Percentiles rank a stretch among this genome's conserved stretches.
Evolutionary conservation across 2,329 filamentous ascomycete species (phyloP).

Genomic region (Trichoderma sp.): DNA sequence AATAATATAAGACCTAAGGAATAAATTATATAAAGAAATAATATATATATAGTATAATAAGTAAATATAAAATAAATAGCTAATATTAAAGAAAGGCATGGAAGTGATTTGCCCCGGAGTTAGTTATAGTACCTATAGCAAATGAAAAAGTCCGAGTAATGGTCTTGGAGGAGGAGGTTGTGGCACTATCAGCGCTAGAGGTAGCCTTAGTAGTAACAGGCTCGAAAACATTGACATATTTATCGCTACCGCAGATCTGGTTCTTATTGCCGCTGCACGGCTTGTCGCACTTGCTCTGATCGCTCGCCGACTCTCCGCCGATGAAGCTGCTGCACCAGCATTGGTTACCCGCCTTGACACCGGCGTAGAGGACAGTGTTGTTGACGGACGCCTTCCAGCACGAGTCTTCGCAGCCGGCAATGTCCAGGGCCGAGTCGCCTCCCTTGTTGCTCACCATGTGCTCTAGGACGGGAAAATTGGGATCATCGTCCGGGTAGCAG

Average conservation of each 20-base stretch:
- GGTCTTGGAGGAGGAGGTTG: background rate
- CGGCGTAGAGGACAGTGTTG: constrained; percentile 27
- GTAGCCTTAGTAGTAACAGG: constrained; percentile 8
- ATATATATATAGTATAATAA: too few relatives aligned
- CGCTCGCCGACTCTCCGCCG: constrained; percentile 25
- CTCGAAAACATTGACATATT: constrained; percentile 31
- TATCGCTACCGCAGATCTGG: constrained; percentile 31
- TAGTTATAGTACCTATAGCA: background rate
- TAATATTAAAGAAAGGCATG: background rate
- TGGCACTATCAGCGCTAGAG: background rate
- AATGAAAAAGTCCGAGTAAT: background rate
- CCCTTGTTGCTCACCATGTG: background rate
- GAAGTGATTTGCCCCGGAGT: background rate
- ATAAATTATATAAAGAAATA: too few relatives aligned
- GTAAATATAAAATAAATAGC: background rate
- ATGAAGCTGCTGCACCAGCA: constrained; percentile 32
- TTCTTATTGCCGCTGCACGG: constrained; percentile 30
- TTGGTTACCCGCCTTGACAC: constrained; percentile 30
- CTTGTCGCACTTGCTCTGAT: constrained; percentile 29
- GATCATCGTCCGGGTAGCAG: constrained; percentile 24
- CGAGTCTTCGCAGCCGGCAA: constrained; percentile 17
- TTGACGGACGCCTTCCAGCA: constrained; percentile 22
- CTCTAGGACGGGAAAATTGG: constrained; percentile 18
- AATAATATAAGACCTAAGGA: too few relatives aligned
- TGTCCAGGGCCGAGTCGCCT: background rate